Base-by-base conservation (phyloP, 2,329 filamentous ascomycete genomes). In the Pseudogymnoascus sp. region DNA sequence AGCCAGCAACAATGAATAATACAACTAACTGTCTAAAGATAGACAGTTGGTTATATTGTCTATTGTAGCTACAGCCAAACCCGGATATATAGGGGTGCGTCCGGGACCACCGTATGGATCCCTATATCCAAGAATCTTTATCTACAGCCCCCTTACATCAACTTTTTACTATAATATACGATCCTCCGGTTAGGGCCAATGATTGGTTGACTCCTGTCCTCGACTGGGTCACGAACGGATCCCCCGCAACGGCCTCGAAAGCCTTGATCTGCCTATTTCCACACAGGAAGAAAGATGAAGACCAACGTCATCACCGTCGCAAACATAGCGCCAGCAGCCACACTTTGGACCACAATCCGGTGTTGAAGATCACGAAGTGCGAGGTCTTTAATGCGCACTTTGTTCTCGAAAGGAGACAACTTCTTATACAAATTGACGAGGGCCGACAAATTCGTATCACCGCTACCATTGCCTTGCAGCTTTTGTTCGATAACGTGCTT, bases 381-480 rank as follows among this genome's bases (percentile, higher is more conserved):
- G 29, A 56, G 29, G n/a, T 56, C 50, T 33, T 56, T 56, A 15
- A 56, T 21, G 2, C 50, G 50, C 50, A 56, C 50, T 35, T 35
- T 56, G 50, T 56, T 56, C 29, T 56, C 10, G 29, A 56, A 56
- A 19, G 50, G 50, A 35, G 50, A 56, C 17, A 56, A 4, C 17
- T 7, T 56, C 17, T 6, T 56, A 35, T 56, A 56, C 17, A 56
- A 13, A 3, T 15, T 33, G 29, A 56, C 17, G 29, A 56, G n/a
- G 6, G 10, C 1, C 10, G n/a, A 56, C 29, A 29, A 19, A 56
- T 9, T 33, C 5, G 5, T 21, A 21, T 56, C 50, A 1, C 29
- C n/a, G 50, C 29, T 21, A 10, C 6, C 7, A 53, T 17, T 53
- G 4, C 9, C 11, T 0, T 70, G 77, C 37, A 77, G 75, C 29